A percentile compares a stretch with the other conserved stretches of the same genome.
Conservation (phyloP, 495 filamentous ascomycete species). For the Aspergillus conjunctus region DNA sequence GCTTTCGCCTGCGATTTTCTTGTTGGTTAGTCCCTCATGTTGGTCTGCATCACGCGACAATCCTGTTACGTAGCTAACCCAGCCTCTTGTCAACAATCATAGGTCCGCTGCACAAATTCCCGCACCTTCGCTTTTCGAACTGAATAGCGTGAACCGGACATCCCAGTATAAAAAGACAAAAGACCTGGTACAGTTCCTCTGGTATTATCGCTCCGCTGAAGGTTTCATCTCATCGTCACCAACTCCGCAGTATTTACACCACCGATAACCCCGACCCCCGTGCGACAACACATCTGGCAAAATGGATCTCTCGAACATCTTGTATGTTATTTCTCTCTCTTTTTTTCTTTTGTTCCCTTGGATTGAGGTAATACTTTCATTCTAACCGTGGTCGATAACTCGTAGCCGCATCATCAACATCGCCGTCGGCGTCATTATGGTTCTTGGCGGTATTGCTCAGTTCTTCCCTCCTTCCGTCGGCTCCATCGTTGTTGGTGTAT, state of each 20-base stretch:
- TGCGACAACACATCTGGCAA: slow-evolving; percentile 16
- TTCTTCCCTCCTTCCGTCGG: slow-evolving; percentile 59
- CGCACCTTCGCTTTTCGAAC: slow-evolving; percentile 1
- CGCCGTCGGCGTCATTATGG: slow-evolving; percentile 82
- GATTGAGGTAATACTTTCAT: neutral
- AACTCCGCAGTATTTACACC: neutral
- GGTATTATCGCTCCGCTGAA: neutral
- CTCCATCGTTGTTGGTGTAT: slow-evolving; percentile 74
- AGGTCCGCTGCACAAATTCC: neutral
- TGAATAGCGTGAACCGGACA: slow-evolving; percentile 11
- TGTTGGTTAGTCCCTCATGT: neutral
- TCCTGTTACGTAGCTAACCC: slow-evolving; percentile 14
- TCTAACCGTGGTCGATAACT: slow-evolving; percentile 17
- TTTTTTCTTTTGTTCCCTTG: neutral
- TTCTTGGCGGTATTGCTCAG: slow-evolving; percentile 85
- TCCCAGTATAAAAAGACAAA: neutral
- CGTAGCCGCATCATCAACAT: slow-evolving; percentile 91
- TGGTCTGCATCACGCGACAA: slow-evolving; percentile 14
- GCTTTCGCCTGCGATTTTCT: slow-evolving; percentile 3
- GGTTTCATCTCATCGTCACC: neutral
- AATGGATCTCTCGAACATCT: slow-evolving; percentile 63
- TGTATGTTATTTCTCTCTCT: slow-evolving; percentile 44
- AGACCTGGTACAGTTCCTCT: neutral
- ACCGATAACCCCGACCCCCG: neutral
- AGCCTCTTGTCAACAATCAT: slow-evolving; percentile 4